Percentiles rank a stretch among this genome's conserved stretches.
Conservation (phyloP, 495 filamentous ascomycete genomes). For the Hypoxylon fuscum region DNA sequence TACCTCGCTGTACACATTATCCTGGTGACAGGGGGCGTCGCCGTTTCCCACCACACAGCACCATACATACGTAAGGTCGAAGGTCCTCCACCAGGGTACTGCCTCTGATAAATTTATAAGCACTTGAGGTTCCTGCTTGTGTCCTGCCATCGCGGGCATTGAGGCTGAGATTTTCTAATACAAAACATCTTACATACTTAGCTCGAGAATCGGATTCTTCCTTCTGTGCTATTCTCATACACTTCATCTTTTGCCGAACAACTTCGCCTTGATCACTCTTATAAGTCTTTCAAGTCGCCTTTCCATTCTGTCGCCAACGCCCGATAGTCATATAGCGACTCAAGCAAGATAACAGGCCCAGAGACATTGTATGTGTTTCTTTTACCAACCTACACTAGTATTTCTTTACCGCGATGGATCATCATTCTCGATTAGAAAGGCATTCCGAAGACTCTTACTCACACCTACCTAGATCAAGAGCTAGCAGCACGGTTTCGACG, state of each 20-base stretch:
- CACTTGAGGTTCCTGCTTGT: constrained; percentile 41
- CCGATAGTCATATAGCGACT: constrained; percentile 20
- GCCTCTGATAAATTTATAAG: constrained; percentile 47
- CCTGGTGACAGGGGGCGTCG: constrained; percentile 25
- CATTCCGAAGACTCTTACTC: constrained; percentile 54
- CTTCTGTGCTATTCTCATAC: constrained; percentile 26
- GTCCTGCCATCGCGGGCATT: constrained; percentile 38
- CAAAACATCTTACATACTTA: constrained; percentile 43
- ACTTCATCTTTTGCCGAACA: constrained; percentile 19
- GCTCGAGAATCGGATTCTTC: constrained; percentile 25
- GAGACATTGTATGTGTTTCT: constrained; percentile 34
- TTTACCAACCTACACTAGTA: constrained; percentile 10
- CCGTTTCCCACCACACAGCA: constrained; percentile 32
- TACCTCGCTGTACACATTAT: constrained; percentile 30
- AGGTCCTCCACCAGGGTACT: constrained; percentile 43
- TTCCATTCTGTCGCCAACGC: constrained; percentile 7
- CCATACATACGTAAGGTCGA: constrained; percentile 40
- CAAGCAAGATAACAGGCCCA: constrained; percentile 2
- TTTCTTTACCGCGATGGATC: constrained; percentile 44
- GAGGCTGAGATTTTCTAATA: constrained; percentile 47
- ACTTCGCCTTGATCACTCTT: constrained; percentile 27
- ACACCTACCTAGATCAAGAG: constrained; percentile 55
- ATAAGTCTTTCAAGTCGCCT: constrained; percentile 34
- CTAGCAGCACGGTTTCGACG: constrained; percentile 47
- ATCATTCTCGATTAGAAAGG: constrained; percentile 42